Conservation (phyloP, 192 early-diverging fungal species). For the Chytriomyces sp. region DNA sequence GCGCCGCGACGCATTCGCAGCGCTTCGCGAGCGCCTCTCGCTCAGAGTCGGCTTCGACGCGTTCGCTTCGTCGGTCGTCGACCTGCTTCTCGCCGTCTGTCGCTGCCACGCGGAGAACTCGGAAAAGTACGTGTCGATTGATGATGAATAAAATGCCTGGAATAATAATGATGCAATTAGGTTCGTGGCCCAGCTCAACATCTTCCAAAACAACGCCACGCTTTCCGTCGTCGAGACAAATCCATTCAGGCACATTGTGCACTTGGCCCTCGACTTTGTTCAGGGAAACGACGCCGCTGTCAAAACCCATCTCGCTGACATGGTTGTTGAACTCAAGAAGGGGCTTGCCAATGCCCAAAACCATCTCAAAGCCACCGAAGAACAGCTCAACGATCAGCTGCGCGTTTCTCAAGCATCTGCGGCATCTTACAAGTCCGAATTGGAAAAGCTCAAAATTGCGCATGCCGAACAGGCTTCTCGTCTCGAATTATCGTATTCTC, state of each 20-base stretch:
- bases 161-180: constrained; percentile 24
- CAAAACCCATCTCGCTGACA: constrained; percentile 54
- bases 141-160: background rate
- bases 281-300: constrained; percentile 51
- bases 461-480: constrained; percentile 38
- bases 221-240: constrained; percentile 59
- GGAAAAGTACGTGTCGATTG: background rate
- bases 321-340: constrained; percentile 48
- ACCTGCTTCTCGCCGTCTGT: constrained; percentile 36
- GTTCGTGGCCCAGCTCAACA: constrained; percentile 46
- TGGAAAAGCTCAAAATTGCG: constrained; percentile 35
- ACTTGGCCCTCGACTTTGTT: constrained; percentile 48
- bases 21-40: constrained; percentile 44
- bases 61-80: constrained; percentile 54
- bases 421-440: constrained; percentile 22
- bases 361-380: background rate
- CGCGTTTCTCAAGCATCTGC: background rate
- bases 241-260: constrained; percentile 56
- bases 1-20: constrained; percentile 57
- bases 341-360: background rate
- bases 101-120: background rate
- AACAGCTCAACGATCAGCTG: background rate
- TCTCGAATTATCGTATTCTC: constrained; percentile 35
- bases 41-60: constrained; percentile 55
- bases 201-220: constrained; percentile 14